Conservation (phyloP, 164 flowering plant species). For the Macadamia tetraphylla region DNA sequence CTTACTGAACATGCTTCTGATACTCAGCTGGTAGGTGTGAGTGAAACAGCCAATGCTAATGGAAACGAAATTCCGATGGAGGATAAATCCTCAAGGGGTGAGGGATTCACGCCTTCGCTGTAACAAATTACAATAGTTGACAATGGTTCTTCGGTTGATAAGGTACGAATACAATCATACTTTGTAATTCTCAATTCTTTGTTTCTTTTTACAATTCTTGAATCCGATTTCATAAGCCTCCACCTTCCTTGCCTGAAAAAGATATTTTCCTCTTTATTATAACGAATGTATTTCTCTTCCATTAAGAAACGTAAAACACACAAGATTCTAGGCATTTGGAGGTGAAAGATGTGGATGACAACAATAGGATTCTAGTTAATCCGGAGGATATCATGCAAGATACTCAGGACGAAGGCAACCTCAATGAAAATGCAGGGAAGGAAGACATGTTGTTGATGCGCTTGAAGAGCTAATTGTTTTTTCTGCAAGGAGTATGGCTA, state of each 20-base stretch:
- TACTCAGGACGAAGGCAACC: conserved; percentile 26
- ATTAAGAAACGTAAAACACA: conserved; percentile 4
- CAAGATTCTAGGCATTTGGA: conserved; percentile 27
- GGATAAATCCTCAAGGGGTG: not conserved
- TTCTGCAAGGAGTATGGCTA: conserved; percentile 26
- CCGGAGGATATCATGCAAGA: conserved; percentile 14
- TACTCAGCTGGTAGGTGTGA: not conserved
- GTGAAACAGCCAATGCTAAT: not conserved
- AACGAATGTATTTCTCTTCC: not conserved
- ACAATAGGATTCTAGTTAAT: conserved; percentile 3
- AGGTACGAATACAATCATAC: not conserved
- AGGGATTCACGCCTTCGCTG: not conserved
- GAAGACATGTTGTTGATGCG: conserved; percentile 74
- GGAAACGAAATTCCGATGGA: not conserved
- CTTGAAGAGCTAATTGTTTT: conserved; percentile 40
- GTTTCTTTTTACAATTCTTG: not conserved
- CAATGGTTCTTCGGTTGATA: conserved; percentile 1
- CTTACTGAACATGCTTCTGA: conserved; percentile 5
- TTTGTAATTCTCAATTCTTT: not conserved
- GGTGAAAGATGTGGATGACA: conserved; percentile 12
- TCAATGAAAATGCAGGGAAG: conserved; percentile 44
- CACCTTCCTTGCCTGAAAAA: no score
- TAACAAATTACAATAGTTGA: not conserved
- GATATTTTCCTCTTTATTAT: not conserved
- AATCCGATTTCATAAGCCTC: not conserved